These are phyloP conservation scores for Fusarium humuli DNA, from an alignment of 2,329 filamentous ascomycete genomes.

Conservation along the genomic window DNA sequence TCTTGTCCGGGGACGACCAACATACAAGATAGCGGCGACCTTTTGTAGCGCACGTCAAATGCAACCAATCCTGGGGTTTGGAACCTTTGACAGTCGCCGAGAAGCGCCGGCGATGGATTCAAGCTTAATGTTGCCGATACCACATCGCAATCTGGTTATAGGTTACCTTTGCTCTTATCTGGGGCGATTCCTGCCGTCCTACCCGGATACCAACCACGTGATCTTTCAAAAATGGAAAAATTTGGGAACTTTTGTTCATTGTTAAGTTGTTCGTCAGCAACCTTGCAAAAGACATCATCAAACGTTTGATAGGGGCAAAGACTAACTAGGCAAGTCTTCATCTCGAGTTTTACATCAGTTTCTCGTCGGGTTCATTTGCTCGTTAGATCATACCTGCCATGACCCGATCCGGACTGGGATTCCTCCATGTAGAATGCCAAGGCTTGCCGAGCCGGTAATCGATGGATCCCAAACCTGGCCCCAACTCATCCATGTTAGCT, in stretches of 20 bases:
- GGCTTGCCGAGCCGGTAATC: background rate
- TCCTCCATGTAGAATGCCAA: background rate
- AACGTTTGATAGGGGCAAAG: background rate
- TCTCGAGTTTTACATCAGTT: background rate
- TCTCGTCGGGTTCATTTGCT: background rate
- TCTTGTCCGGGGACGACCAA: background rate
- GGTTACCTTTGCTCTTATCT: slow-evolving; percentile 12
- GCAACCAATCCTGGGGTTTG: background rate
- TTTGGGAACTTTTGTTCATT: slow-evolving; percentile 26
- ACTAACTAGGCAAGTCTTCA: background rate
- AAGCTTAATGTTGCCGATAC: slow-evolving; percentile 18
- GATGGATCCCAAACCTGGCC: background rate
- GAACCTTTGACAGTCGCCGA: slow-evolving; percentile 1
- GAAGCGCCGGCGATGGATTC: slow-evolving; percentile 4
- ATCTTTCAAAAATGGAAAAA: slow-evolving; percentile 8
- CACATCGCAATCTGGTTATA: background rate
- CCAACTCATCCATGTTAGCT: background rate
- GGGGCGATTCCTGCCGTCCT: slow-evolving; percentile 12
- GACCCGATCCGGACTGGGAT: background rate
- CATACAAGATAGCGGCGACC: background rate
- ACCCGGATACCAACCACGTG: slow-evolving; percentile 17
- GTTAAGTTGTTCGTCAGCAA: slow-evolving; percentile 14
- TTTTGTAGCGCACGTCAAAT: slow-evolving; percentile 4
- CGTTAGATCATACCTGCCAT: background rate
- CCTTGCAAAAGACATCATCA: slow-evolving; percentile 15